phyloP scores from a whole-genome alignment of 352 stramenopile species.

The Phytophthora podocarpi region DNA sequence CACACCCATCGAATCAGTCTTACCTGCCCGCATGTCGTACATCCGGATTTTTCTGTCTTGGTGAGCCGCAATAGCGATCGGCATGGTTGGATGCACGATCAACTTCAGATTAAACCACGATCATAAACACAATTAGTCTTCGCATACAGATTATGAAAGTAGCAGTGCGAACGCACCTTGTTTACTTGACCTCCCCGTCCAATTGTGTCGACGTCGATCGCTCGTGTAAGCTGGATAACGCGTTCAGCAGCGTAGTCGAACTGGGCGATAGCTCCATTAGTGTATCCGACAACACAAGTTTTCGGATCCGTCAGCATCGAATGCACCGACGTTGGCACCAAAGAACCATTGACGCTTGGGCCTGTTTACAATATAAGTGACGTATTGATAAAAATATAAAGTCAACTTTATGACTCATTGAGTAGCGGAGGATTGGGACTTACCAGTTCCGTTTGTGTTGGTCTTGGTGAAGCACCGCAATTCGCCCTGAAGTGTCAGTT shows the following conservation, averaged over 20 bases:
- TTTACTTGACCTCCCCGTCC: constrained; percentile 80
- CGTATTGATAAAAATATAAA: too few species aligned
- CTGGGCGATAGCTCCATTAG: constrained; percentile 66
- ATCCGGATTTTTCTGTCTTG: constrained; percentile 85
- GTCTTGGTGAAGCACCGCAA: constrained; percentile 61
- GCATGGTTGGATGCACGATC: constrained; percentile 82
- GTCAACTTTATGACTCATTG: too few species aligned
- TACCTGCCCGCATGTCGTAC: constrained; percentile 83
- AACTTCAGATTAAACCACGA: constrained; percentile 31
- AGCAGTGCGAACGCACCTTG: constrained; percentile 39
- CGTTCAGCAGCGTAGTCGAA: constrained; percentile 83
- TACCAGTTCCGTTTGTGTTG: constrained; percentile 59
- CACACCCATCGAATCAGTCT: neutral
- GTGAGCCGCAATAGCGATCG: constrained; percentile 79
- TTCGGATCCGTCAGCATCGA: constrained; percentile 78
- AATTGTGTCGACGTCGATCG: constrained; percentile 68
- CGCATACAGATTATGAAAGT: neutral
- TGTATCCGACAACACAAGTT: constrained; percentile 82
- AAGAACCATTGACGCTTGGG: constrained; percentile 52
- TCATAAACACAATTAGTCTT: constrained; percentile 1
- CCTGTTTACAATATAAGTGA: constrained; percentile 13
- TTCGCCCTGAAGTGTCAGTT: constrained; percentile 78
- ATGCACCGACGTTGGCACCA: constrained; percentile 78
- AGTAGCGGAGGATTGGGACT: too few species aligned
- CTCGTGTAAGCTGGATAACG: constrained; percentile 71